phyloP scores from a whole-genome alignment of 2,329 filamentous ascomycete genomes.

The Fusarium brachygibbosum region DNA sequence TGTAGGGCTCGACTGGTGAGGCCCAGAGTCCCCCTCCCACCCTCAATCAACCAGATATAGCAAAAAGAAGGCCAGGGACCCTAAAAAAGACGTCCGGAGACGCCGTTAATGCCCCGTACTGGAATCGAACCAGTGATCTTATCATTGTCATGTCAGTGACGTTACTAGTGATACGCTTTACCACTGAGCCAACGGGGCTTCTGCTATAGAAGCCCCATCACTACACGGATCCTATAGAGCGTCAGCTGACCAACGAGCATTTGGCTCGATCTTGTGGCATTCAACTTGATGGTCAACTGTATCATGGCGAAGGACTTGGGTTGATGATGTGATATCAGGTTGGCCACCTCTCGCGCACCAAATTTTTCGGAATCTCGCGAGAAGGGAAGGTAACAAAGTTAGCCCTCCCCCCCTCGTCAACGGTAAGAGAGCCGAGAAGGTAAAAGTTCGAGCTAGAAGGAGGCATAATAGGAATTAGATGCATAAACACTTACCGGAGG shows the following conservation, averaged over 20 bases:
- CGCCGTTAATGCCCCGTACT: not conserved
- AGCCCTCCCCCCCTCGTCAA: not conserved
- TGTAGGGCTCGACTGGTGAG: not conserved
- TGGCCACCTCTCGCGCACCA: not conserved
- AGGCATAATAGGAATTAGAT: not conserved
- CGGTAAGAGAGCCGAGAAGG: not conserved
- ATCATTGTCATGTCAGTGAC: not conserved
- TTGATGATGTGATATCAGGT: not conserved
- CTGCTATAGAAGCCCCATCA: not conserved
- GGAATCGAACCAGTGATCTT: conserved; percentile 5
- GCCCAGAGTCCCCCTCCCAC: not conserved
- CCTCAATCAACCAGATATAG: not conserved
- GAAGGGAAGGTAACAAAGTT: conserved; percentile 24
- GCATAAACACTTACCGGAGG: not conserved
- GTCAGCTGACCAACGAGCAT: not conserved
- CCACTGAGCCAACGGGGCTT: not conserved
- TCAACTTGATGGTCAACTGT: not conserved
- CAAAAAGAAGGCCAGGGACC: not conserved
- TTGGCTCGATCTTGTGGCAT: not conserved
- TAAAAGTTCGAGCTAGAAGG: not conserved
- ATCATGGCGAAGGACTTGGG: not conserved
- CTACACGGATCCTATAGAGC: not conserved
- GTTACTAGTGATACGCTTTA: conserved; percentile 2
- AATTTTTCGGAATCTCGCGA: not conserved
- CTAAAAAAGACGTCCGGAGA: not conserved